A percentile compares a stretch with the other conserved stretches of the same genome.
Evolutionary conservation across 2,329 filamentous ascomycete genomes (phyloP).

Genomic region (Didymella exigua): DNA sequence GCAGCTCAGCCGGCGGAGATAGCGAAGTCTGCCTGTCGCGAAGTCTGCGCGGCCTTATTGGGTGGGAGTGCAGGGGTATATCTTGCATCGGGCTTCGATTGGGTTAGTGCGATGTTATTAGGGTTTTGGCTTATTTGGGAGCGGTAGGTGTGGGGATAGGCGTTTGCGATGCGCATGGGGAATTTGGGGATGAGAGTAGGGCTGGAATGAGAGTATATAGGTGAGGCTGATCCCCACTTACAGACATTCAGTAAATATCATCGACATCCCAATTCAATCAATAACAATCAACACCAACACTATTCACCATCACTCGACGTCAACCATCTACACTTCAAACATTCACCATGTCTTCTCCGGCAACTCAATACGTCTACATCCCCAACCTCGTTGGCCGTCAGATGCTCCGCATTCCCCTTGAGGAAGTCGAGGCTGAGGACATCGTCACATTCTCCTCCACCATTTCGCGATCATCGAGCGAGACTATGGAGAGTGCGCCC

Average conservation of each 20-base stretch:
- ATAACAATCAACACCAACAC: not conserved
- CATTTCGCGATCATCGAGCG: constrained; percentile 21
- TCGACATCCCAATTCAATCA: constrained; percentile 9
- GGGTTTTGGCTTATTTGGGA: constrained; percentile 23
- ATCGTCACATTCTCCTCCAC: constrained; percentile 17
- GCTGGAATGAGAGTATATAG: constrained; percentile 15
- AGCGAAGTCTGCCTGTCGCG: constrained; percentile 1
- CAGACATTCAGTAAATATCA: constrained; percentile 8
- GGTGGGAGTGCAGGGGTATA: constrained; percentile 20
- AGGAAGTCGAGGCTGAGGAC: constrained; percentile 31
- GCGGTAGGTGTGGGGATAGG: constrained; percentile 15
- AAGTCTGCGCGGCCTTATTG: constrained; percentile 14
- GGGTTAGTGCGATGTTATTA: constrained; percentile 22
- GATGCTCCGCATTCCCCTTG: constrained; percentile 44
- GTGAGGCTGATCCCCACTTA: constrained; percentile 11
- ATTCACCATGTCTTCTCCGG: constrained; percentile 37
- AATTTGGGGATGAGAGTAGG: constrained; percentile 7
- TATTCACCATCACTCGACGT: constrained; percentile 7
- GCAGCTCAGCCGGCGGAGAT: constrained; percentile 16
- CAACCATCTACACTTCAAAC: constrained; percentile 12
- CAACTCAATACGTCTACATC: constrained; percentile 46
- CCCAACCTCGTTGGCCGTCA: constrained; percentile 48
- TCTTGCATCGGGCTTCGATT: constrained; percentile 8
- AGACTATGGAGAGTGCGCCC: constrained; percentile 19
- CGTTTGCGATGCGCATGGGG: constrained; percentile 19